Base-by-base conservation (phyloP, 2,329 filamentous ascomycete genomes). In the Paracamarosporium sp. region DNA sequence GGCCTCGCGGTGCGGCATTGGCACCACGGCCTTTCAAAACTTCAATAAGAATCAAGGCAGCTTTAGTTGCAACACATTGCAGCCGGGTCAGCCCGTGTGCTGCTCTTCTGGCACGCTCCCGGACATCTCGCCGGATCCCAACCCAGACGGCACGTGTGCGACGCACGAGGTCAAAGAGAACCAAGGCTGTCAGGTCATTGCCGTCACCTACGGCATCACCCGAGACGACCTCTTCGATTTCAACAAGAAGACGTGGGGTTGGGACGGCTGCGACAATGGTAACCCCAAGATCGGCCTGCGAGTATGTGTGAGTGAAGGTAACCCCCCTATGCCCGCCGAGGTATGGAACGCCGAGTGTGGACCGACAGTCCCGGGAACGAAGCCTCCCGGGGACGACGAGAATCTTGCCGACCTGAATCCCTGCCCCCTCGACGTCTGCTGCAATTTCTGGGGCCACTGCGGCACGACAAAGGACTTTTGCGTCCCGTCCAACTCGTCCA, bases 231-330 rank as follows among this genome's bases (percentile, higher is more conserved):
- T 57, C 41, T 7, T 24, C 1, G 41, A 52, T 13, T 44, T 35
- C 30, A 57, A 57, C 55, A 57, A 57, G 20, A 53, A 52, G 27
- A 57, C 55, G 4, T 57, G 47, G 55, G 55, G 47, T 17, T 57
- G 55, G 55, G 12, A 27, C 5, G 54, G 54, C 6, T 56, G 54
- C 41, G 30, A 44, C 11, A 9, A 40, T 35, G 33, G 22, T 20
- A 28, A 31, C 27, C 31, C 35, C 27, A 13, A 56, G 36, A 33
- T 24, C 20, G 41, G 36, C 33, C 27, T 41, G 40, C 28, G 24
- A 5, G 5, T 56, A 5, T 56, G 53, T 31, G 24, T 56, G 15
- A 35, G 27, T 27, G 44, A 31, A 25, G 53, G 53, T 4, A 47
- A 45, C n/a, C 43, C 44, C 8, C 53, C 53, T n/a, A 56, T 56